Evolutionary conservation across 192 early-diverging fungal genomes (phyloP).

Genomic region (Umbelopsis sp.): DNA sequence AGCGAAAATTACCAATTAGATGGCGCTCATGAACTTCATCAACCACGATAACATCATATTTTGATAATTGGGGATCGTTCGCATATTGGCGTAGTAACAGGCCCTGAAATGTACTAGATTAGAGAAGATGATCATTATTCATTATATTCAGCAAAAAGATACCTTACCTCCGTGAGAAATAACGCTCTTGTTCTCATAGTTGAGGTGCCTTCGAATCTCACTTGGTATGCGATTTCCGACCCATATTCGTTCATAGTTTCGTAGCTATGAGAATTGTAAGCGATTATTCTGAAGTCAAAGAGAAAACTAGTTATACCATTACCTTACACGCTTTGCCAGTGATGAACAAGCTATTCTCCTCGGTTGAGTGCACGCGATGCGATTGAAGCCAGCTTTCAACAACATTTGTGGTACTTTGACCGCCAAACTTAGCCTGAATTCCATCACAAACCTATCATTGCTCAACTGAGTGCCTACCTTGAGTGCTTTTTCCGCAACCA

Average conservation of each 20-base stretch:
- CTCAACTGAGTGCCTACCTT: slow-evolving; percentile 21
- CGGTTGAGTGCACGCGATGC: slow-evolving; percentile 90
- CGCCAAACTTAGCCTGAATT: not conserved
- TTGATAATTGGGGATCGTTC: slow-evolving; percentile 55
- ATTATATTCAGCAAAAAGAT: not conserved
- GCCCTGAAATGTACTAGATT: slow-evolving; percentile 31
- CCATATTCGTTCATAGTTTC: slow-evolving; percentile 68
- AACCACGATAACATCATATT: slow-evolving; percentile 77
- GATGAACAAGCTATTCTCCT: slow-evolving; percentile 75
- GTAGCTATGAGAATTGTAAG: slow-evolving; percentile 36
- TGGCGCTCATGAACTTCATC: slow-evolving; percentile 88
- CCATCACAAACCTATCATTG: not conserved
- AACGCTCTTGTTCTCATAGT: slow-evolving; percentile 61
- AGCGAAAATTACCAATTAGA: slow-evolving; percentile 35
- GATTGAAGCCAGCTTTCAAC: slow-evolving; percentile 67
- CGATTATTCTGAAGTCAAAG: not conserved
- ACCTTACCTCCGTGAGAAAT: slow-evolving; percentile 66
- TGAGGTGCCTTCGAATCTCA: slow-evolving; percentile 62
- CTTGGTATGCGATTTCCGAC: slow-evolving; percentile 67
- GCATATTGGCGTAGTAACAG: slow-evolving; percentile 73
- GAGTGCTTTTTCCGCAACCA: slow-evolving; percentile 71
- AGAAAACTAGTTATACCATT: slow-evolving; percentile 17
- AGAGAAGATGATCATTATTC: not conserved
- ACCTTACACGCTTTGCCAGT: slow-evolving; percentile 54
- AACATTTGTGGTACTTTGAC: slow-evolving; percentile 79